Evolutionary conservation across 2,329 filamentous ascomycete genomes (phyloP).

Genomic region (Botrytis fragariae): DNA sequence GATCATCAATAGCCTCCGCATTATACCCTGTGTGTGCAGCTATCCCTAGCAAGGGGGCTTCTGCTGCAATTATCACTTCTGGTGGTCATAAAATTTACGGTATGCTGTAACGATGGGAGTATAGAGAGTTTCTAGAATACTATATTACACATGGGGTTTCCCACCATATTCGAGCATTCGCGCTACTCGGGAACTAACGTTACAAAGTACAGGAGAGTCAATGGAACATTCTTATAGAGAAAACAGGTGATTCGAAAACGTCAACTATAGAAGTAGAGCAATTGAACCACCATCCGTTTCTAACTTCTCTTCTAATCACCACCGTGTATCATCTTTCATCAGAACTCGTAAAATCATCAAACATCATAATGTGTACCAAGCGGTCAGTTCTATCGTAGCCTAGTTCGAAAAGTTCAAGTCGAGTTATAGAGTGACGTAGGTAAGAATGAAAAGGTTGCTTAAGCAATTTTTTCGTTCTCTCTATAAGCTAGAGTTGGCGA

Average conservation of each 20-base stretch:
- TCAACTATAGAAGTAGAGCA: background rate
- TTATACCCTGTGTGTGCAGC: background rate
- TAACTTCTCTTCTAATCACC: background rate
- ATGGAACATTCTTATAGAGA: background rate
- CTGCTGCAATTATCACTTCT: background rate
- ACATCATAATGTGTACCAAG: background rate
- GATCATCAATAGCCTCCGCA: background rate
- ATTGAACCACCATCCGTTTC: background rate
- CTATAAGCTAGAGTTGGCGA: conserved; percentile 1
- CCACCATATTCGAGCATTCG: background rate
- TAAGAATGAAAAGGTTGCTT: background rate
- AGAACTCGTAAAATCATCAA: background rate
- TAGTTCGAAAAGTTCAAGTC: conserved; percentile 1
- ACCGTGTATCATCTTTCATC: conserved; percentile 8
- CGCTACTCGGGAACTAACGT: background rate
- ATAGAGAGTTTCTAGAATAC: background rate
- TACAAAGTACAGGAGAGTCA: background rate
- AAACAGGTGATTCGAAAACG: background rate
- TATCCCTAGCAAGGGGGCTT: background rate
- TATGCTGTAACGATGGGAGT: background rate
- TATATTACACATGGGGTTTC: background rate
- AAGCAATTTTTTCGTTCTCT: conserved; percentile 9
- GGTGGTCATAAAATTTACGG: background rate
- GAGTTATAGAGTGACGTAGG: background rate
- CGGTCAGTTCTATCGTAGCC: background rate